Evolutionary conservation across 1,284 basidiomycete species (phyloP), one percentile per base, ranked within the genome.

Genomic region (Ustilago nuda): DNA sequence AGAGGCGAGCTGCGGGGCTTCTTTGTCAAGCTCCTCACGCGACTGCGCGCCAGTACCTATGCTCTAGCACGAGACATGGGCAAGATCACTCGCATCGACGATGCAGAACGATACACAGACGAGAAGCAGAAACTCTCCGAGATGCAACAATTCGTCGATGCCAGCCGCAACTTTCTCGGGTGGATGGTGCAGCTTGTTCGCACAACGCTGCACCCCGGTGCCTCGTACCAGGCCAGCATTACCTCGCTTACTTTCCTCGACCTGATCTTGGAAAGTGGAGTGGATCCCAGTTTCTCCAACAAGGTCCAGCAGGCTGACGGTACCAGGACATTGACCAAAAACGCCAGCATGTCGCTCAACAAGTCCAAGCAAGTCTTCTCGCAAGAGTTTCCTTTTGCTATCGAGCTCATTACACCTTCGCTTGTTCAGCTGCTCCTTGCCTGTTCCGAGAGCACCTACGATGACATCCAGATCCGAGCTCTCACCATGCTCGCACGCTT

Each of bases 11-110:
- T 72, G 46, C 75, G 79, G 30, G 80, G 78, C 17, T 76, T 69
- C 58, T 78, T 81, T 46, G 77, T 79, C 67, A 81, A 82, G 65
- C 59, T 83, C 5, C 62, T 82, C 35, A 78, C 74, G n/a, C 77
- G 80, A 23, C 57, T 83, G 30, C 81, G 82, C 33, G 74, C 76
- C 4, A 77, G 74, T 51, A 70, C 77, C 17, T 76, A 82, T 52
- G 79, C 76, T 2, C 66, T 77, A 3, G 61, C 61, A 37, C 57
- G 76, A 45, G 68, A 77, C 55, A 57, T 66, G 37, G 43, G 43
- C 43, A 72, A 71, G 41, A 77, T 77, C 61, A 70, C 55, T 5
- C 66, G 75, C 8, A 75, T 76, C 56, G 46, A 58, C 39, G 63
- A 72, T 35, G 61, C 68, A 32, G 70, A 72, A 43, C 57, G 69